Percentiles rank a stretch among this genome's conserved stretches.
phyloP scores from a whole-genome alignment of 2,329 filamentous ascomycete genomes.

The Cadophora sp. region DNA sequence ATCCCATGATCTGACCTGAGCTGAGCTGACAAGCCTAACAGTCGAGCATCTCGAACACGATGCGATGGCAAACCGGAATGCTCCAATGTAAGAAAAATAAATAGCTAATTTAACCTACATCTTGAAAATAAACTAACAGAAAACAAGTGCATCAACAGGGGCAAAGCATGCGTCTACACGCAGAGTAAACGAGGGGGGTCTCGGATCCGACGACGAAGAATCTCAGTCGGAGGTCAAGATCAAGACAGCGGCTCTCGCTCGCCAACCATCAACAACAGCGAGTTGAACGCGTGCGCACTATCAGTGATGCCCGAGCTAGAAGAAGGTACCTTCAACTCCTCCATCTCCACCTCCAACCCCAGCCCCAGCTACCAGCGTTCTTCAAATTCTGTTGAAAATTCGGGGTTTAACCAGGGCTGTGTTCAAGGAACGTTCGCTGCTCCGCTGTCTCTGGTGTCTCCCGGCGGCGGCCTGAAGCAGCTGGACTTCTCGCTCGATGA shows the following conservation, averaged over 20 bases:
- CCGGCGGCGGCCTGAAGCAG: conserved; percentile 56
- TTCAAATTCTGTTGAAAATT: not conserved
- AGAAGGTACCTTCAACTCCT: conserved; percentile 28
- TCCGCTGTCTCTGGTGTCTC: conserved; percentile 41
- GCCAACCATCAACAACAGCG: conserved; percentile 26
- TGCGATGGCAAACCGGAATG: conserved; percentile 55
- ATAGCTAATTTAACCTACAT: too few relatives aligned
- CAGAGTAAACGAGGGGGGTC: conserved; percentile 43
- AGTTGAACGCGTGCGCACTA: conserved; percentile 33
- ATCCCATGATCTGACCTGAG: not conserved
- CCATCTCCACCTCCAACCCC: conserved; percentile 22
- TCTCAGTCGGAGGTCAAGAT: conserved; percentile 10
- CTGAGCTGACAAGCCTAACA: conserved; percentile 34
- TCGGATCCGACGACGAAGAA: conserved; percentile 31
- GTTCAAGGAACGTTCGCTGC: conserved; percentile 46
- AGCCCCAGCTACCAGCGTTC: not conserved
- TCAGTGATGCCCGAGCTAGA: conserved; percentile 30
- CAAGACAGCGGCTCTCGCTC: conserved; percentile 16
- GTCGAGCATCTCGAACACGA: conserved; percentile 54
- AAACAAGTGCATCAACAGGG: conserved; percentile 41
- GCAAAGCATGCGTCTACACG: conserved; percentile 42
- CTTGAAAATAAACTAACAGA: not conserved
- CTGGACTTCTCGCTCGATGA: conserved; percentile 54
- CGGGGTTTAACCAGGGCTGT: conserved; percentile 4
- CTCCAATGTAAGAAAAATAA: conserved; percentile 49